Evolutionary conservation across 2,329 filamentous ascomycete genomes (phyloP), one percentile per base, ranked within the genome.

Genomic region (Penicillium sp.): DNA sequence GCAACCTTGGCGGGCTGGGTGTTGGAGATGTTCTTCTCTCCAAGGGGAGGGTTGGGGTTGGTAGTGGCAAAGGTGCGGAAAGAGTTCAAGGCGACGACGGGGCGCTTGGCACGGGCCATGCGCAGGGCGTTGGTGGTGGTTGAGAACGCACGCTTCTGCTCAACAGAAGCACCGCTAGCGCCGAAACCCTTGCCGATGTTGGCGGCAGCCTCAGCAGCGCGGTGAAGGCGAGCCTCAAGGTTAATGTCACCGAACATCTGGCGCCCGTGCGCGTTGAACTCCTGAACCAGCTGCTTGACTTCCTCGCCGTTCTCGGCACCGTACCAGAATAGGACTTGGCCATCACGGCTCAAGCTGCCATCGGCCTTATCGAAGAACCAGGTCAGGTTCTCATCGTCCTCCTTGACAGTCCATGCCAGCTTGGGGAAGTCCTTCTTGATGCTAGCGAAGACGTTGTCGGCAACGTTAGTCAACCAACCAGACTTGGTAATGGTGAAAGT

Each of bases 311-410:
- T 87, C 62, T 94, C 89, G 56, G 94, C 85, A 50, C 92, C 92
- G 73, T 95, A 96, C 89, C 93, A 97, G 81, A 97, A 97, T 69
- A 97, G 87, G 37, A 97, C 90, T 69, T 92, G 90, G 56, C 91
- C 91, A 64, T 90, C 86, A 53, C 87, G 86, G 60, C 88, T 90
- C 67, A 97, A 84, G 75, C 90, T 96, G 54, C 94, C 93, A 65
- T 97, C 91, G 10, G 93, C 89, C 82, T 96, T 96, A 76, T 96
- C 92, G 65, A 96, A 95, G 81, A 97, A 97, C 94, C 93, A 97
- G 11, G 91, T 92, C 67, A 97, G 80, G 73, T 97, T 97, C 82
- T 97, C 93, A 67, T 97, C 92, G 64, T 95, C 89, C 69, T 92
- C 88, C 78, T 90, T 93, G 58, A 97, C 93, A n/a, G 91, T 96